A percentile compares a stretch with the other conserved stretches of the same genome.
phyloP scores from a whole-genome alignment of 768 basidiomycete genomes.

The Infundibulicybe gibba region DNA sequence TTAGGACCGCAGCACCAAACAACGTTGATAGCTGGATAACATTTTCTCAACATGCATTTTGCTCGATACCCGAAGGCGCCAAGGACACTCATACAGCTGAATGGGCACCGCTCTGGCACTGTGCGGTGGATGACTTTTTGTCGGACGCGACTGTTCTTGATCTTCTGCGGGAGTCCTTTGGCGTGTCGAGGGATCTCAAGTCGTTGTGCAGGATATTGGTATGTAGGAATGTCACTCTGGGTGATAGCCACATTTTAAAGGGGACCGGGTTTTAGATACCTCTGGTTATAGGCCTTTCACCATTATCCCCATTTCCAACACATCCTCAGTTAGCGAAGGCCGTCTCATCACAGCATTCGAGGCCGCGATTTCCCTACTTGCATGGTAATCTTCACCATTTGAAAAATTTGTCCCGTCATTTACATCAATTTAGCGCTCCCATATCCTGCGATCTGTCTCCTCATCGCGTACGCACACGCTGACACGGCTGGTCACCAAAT shows the following conservation, averaged over 20 bases:
- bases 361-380: slow-evolving; percentile 48
- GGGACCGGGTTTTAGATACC: slow-evolving; percentile 31
- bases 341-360: slow-evolving; percentile 50
- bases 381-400: slow-evolving; percentile 36
- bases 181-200: slow-evolving; percentile 56
- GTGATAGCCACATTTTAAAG: background rate
- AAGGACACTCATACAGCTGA: slow-evolving; percentile 26
- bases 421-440: slow-evolving; percentile 48
- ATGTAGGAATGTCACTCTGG: slow-evolving; percentile 17
- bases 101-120: slow-evolving; percentile 62
- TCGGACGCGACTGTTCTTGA: slow-evolving; percentile 40
- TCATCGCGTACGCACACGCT: slow-evolving; percentile 82
- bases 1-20: slow-evolving; percentile 66
- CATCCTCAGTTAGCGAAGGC: slow-evolving; percentile 37
- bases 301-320: slow-evolving; percentile 52
- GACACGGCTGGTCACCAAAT: slow-evolving; percentile 70
- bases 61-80: slow-evolving; percentile 16
- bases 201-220: slow-evolving; percentile 62
- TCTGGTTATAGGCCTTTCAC: slow-evolving; percentile 41
- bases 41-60: slow-evolving; percentile 46
- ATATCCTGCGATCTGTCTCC: slow-evolving; percentile 77
- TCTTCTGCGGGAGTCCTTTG: slow-evolving; percentile 55
- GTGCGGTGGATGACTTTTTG: slow-evolving; percentile 55
- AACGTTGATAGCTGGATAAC: slow-evolving; percentile 45
- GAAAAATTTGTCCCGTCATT: background rate